Percentiles rank a stretch among this genome's conserved stretches.
These are phyloP conservation scores for Omphalea diandra DNA, from an alignment of 441 rosid genomes.

Conservation along the genomic window DNA sequence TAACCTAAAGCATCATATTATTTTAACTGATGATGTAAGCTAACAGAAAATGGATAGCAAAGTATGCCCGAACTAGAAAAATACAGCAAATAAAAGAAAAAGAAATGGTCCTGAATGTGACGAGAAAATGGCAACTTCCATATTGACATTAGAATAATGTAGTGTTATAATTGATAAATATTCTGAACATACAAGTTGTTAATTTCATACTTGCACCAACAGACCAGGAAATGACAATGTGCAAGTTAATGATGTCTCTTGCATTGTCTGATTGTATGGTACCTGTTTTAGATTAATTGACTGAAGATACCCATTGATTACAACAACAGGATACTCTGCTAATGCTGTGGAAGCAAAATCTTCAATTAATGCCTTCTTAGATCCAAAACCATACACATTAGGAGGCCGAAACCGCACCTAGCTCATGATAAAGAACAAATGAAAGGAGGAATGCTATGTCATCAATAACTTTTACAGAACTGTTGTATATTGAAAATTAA, in stretches of 20 bases:
- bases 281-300: slow-evolving; percentile 88
- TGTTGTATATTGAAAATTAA: neutral
- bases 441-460: neutral
- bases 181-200: neutral
- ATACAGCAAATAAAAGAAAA: neutral
- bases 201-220: neutral
- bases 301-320: slow-evolving; percentile 91
- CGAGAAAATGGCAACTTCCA: neutral
- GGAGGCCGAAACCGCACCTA: slow-evolving; percentile 91
- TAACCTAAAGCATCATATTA: slow-evolving; percentile 43
- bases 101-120: neutral
- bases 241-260: slow-evolving; percentile 2
- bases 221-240: neutral
- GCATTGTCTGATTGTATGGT: neutral
- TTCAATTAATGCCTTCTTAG: slow-evolving; percentile 71
- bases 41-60: slow-evolving; percentile 1
- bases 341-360: slow-evolving; percentile 84
- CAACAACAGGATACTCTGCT: slow-evolving; percentile 67
- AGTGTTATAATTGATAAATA: neutral
- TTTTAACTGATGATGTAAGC: neutral
- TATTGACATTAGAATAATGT: neutral
- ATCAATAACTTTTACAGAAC: neutral
- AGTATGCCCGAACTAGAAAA: slow-evolving; percentile 11
- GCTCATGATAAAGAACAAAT: slow-evolving; percentile 15
- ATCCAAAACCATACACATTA: slow-evolving; percentile 95